Evolutionary conservation across 2,329 filamentous ascomycete genomes (phyloP).

Genomic region (Verticillium zaregamsianum): DNA sequence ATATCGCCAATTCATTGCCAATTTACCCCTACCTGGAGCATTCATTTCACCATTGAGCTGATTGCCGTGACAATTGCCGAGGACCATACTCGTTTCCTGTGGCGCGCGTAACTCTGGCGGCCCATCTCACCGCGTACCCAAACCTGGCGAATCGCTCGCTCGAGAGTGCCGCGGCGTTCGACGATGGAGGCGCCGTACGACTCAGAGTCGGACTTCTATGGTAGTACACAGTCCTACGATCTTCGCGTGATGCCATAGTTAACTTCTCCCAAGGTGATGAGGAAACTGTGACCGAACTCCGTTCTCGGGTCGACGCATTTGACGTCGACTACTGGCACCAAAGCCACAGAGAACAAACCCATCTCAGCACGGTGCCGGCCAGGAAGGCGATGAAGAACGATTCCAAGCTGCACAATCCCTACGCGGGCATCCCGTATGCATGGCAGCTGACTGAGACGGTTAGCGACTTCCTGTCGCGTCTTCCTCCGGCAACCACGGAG

Average conservation of each 20-base stretch:
- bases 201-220: conserved; percentile 19
- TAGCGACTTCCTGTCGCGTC: conserved; percentile 60
- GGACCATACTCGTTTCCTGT: too few species aligned
- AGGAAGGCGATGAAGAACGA: background rate
- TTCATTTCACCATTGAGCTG: too few species aligned
- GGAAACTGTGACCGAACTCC: conserved; percentile 39
- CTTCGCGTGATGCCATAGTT: background rate
- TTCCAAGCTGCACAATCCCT: conserved; percentile 50
- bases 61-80: too few species aligned
- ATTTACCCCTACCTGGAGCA: too few species aligned
- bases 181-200: conserved; percentile 5
- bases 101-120: too few species aligned
- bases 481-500: conserved; percentile 62
- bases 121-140: background rate
- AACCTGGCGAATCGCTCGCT: background rate
- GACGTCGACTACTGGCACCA: conserved; percentile 46
- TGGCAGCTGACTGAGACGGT: conserved; percentile 63
- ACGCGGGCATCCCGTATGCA: conserved; percentile 47
- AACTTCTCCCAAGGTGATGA: conserved; percentile 45
- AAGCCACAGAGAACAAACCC: background rate
- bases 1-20: too few species aligned
- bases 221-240: conserved; percentile 9
- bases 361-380: conserved; percentile 13
- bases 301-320: conserved; percentile 46
- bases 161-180: too few species aligned